Evolutionary conservation across 805 yeast species (phyloP), one percentile per base, ranked within the genome.

Genomic region (Lachancea nothofagi): DNA sequence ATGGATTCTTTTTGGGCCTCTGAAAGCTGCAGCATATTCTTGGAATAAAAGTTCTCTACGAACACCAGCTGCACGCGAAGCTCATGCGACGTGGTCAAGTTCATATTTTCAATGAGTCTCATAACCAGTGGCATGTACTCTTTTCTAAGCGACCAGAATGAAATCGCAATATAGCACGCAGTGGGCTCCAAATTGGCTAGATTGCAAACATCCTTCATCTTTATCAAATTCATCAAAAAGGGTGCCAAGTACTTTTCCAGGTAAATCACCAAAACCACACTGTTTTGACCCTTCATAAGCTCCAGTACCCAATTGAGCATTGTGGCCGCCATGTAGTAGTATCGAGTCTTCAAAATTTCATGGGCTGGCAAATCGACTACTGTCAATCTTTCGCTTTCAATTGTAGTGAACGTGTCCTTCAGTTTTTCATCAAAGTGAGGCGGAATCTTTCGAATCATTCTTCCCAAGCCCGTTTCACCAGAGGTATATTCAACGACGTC

Each of bases 151-250:
- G 77, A 67, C 23, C 76, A 52, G 19, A 69, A 64, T 0, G 80
- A 75, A 3, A 82, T 55, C 21, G 63, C 55, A 13, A 65, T 57
- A 46, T 75, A 70, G 17, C 75, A 49, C 6, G 61, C 51, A 2
- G 74, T 67, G 0, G 90, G 83, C 28, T 70, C 69, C 8, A 83
- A 60, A 23, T 71, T 72, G 0, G 81, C 80, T 41, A 83, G 60
- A 48, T 83, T 85, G 48, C 94, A 83, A 10, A 85, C 85, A 45
- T 90, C 97, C 44, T 85, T 78, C 67, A 83, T 72, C 32, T 70
- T 72, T 37, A 78, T 75, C 33, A 87, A 62, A 13, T 72, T 66
- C 52, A 85, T 66, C 41, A 87, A 64, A 45, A 84, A 79, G 20
- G 96, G 95, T 1, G 86, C 60, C 21, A 88, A 69, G 38, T 74